phyloP scores from a whole-genome alignment of 2,329 filamentous ascomycete species.

The Plectosphaerella plurivora region DNA sequence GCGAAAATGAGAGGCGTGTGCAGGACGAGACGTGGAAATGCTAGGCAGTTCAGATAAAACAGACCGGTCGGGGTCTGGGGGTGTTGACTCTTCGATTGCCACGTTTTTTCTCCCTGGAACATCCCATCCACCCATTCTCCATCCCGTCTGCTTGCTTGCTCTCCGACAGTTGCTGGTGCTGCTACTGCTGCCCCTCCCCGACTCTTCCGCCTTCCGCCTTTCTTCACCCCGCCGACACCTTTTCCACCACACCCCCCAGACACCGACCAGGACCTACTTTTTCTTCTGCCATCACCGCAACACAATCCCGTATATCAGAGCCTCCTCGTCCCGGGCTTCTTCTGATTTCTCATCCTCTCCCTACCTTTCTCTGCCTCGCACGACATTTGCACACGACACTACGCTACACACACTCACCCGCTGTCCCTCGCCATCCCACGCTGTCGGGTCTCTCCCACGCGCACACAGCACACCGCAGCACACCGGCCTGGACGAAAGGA shows the following conservation, averaged over 20 bases:
- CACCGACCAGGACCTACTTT: conserved; percentile 1
- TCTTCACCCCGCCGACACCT: background rate
- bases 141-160: background rate
- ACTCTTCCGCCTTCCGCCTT: background rate
- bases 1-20: background rate
- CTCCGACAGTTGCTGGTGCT: background rate
- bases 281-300: too few relatives aligned
- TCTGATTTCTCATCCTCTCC: conserved; percentile 11
- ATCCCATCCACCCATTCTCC: background rate
- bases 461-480: conserved; percentile 15
- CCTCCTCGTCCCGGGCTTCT: too few relatives aligned
- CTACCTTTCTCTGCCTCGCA: background rate
- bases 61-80: background rate
- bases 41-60: background rate
- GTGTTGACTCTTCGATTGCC: too few relatives aligned
- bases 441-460: conserved; percentile 2
- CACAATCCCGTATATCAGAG: too few relatives aligned
- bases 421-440: conserved; percentile 1
- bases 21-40: background rate
- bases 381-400: background rate
- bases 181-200: background rate
- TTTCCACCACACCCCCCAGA: conserved; percentile 3
- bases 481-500: conserved; percentile 6
- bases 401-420: background rate
- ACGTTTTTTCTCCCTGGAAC: too few relatives aligned